phyloP scores from a whole-genome alignment of 495 filamentous ascomycete species.

The Talaromyces stipitatus region DNA sequence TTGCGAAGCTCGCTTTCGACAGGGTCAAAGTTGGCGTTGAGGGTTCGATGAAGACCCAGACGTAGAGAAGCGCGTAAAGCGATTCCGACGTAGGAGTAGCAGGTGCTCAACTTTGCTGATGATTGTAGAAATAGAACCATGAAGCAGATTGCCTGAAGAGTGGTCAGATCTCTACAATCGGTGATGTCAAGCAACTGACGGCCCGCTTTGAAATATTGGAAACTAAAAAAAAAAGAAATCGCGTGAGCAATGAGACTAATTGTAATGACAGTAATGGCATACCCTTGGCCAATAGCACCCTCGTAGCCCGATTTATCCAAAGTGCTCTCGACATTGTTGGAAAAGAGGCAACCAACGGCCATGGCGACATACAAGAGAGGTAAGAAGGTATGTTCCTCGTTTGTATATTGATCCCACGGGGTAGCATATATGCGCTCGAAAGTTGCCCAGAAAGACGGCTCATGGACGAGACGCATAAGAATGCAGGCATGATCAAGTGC shows the following conservation, averaged over 20 bases:
- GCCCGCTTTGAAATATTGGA: conserved; percentile 77
- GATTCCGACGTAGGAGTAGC: conserved; percentile 89
- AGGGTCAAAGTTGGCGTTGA: conserved; percentile 67
- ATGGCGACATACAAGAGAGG: conserved; percentile 78
- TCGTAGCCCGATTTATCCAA: conserved; percentile 56
- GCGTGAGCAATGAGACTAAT: not conserved
- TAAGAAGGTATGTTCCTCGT: conserved; percentile 72
- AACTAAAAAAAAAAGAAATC: conserved; percentile 36
- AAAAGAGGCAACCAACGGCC: conserved; percentile 81
- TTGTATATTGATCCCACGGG: conserved; percentile 57
- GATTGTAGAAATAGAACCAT: conserved; percentile 92
- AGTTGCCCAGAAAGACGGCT: conserved; percentile 72
- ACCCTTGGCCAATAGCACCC: conserved; percentile 74
- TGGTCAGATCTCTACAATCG: conserved; percentile 78
- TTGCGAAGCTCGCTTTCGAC: conserved; percentile 80
- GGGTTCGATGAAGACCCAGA: conserved; percentile 79
- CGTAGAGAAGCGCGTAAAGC: conserved; percentile 77
- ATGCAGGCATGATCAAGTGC: conserved; percentile 78
- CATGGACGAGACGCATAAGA: conserved; percentile 80
- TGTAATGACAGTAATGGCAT: conserved; percentile 14
- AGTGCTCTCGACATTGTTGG: conserved; percentile 35
- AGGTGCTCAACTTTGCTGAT: conserved; percentile 83
- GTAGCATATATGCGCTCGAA: conserved; percentile 75
- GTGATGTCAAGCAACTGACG: conserved; percentile 82
- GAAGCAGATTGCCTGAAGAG: conserved; percentile 80